A percentile compares a stretch with the other conserved stretches of the same genome.
These are phyloP conservation scores for Pythium aristosporum DNA, from an alignment of 352 stramenopile species.

Conservation along the genomic window DNA sequence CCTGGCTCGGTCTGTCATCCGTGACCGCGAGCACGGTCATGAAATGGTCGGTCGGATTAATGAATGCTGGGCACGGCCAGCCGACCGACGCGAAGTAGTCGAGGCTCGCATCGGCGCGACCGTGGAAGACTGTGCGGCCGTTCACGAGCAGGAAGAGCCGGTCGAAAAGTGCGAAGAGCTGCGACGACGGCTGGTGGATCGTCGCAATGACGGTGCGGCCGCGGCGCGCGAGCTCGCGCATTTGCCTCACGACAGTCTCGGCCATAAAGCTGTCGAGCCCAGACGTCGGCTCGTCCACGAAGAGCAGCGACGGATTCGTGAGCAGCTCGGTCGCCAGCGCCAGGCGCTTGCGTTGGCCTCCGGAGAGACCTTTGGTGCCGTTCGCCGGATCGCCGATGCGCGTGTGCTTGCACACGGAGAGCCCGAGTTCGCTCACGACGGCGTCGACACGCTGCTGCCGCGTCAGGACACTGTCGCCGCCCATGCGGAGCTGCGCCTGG, in stretches of 20 bases:
- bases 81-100: constrained; percentile 54
- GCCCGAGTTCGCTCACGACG: constrained; percentile 43
- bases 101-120: constrained; percentile 45
- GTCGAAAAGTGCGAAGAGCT: constrained; percentile 61
- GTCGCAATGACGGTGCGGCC: constrained; percentile 86
- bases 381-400: constrained; percentile 47
- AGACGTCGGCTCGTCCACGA: constrained; percentile 83
- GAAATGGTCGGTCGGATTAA: constrained; percentile 68
- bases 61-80: constrained; percentile 49
- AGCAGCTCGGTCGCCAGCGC: constrained; percentile 76
- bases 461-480: constrained; percentile 30
- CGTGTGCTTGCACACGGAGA: constrained; percentile 45
- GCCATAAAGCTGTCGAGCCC: constrained; percentile 61
- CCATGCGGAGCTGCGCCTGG: constrained; percentile 80
- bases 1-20: constrained; percentile 8
- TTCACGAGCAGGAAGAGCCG: constrained; percentile 54
- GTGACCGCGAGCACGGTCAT: constrained; percentile 53
- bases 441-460: constrained; percentile 40
- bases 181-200: constrained; percentile 64
- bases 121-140: constrained; percentile 51
- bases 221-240: constrained; percentile 64
- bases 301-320: constrained; percentile 77
- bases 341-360: constrained; percentile 52
- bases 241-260: constrained; percentile 46
- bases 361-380: constrained; percentile 64